Base-by-base conservation (phyloP, 169 alveolate species). In the Eimeria acervulina region DNA sequence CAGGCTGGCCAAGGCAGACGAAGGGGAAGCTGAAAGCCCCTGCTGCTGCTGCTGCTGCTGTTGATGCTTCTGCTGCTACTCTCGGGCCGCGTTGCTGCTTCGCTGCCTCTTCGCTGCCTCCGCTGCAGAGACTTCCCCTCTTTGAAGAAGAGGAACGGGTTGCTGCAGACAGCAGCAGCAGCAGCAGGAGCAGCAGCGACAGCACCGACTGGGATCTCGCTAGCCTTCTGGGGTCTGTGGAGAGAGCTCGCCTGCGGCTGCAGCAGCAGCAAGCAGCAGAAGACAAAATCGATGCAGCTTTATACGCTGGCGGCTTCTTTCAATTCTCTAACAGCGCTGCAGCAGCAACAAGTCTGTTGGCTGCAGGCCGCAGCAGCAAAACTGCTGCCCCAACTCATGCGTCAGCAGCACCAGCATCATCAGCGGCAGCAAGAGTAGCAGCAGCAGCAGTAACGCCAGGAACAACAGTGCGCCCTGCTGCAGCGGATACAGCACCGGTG, bases 291-390 rank as follows among this genome's bases (percentile, higher is more conserved):
- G 90, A 81, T 47, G 90, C 68, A 44, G 90, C 70, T 42, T n/a
- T 47, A 26, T 81, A 81, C 47, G 90, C 90, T 31, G 90, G 90
- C 5, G 90, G 90, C 21, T 47, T 81, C 68, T 42, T 81, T 47
- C 90, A 81, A 17, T 81, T 81, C 40, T 17, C 90, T 17, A 68
- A 61, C 3, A 81, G 72, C 7, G 90, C 90, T 44, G 90, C 90
- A 19, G 31, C 72, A 19, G 26, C 90, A 40, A 42, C 90, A 26
- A 42, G 51, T 19, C 68, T 81, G 8, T 55, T 81, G 4, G 59
- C 88, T 76, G 21, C 51, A 5, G 42, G 12, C 12, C 5, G 12
- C 12, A 47, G 55, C 55, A 47, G 55, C 55, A 47, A 12, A n/a
- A n/a, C n/a, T n/a, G n/a, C n/a, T n/a, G n/a, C n/a, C n/a, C n/a